Evolutionary conservation across 345 rosid genomes (phyloP), one percentile per base, ranked within the genome.

Genomic region (Mercurialis annua): DNA sequence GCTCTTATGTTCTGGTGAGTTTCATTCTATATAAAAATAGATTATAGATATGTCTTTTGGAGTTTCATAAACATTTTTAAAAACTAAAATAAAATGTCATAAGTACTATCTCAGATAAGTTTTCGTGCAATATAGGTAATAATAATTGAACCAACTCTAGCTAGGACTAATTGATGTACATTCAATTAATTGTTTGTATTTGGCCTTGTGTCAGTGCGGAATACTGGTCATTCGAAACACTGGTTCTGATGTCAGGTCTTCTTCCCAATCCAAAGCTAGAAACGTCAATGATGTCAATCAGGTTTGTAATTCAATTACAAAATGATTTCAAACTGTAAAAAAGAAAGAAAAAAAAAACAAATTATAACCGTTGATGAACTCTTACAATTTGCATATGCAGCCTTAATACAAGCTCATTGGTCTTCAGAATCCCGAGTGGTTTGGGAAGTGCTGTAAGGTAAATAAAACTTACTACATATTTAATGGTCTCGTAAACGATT

Each of bases 371-470:
- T 17, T 18, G n/a, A 16, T 74, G 27, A 56, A 14, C 33, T 2
- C 21, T 18, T 5, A n/a, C 47, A 17, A 17, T 33, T 26, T 6
- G 1, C 12, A 23, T 47, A 62, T 60, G 47, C 87, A 92, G 97
- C 80, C 93, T 90, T 20, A 90, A 76, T 70, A 88, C 97, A 21
- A 64, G 80, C 44, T 66, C 80, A 49, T 68, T 79, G 3, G 86
- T 85, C 31, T 92, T 90, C 92, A 92, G 86, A 96, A 83, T 90
- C 68, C 89, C 97, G 20, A 83, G 70, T 26, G 98, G 98, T 50
- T 89, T 92, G 4, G 86, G 97, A 68, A 77, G 87, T 3, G 93
- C 96, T 18, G 85, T 82, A 66, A 92, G 98, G 98, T 88, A 52
- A 71, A 40, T 50, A n/a, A 40, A 12, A 44, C 54, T 51, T 10